Evolutionary conservation across 345 rosid species (phyloP).

Genomic region (Punica granatum): DNA sequence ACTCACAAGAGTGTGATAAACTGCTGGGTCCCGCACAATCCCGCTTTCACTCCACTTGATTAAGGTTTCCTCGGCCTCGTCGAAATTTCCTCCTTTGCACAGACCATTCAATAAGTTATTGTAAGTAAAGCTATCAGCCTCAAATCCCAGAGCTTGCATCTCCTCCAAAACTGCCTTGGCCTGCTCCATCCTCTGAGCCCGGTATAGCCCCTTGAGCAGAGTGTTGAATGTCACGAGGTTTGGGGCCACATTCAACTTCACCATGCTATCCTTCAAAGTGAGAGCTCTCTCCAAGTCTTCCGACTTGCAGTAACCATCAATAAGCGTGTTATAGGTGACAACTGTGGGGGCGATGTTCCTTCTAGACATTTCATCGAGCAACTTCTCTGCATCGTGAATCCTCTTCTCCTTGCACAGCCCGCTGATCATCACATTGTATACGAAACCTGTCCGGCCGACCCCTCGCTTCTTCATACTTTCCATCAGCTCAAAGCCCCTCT

Average conservation of each 20-base stretch:
- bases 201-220: constrained; percentile 53
- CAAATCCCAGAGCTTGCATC: constrained; percentile 57
- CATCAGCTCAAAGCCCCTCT: constrained; percentile 42
- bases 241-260: constrained; percentile 33
- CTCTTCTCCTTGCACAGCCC: constrained; percentile 50
- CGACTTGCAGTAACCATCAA: constrained; percentile 63
- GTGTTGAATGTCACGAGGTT: constrained; percentile 66
- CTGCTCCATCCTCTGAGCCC: constrained; percentile 47
- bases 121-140: constrained; percentile 54
- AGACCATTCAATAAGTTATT: constrained; percentile 53
- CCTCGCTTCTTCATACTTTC: constrained; percentile 45
- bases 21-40: constrained; percentile 39
- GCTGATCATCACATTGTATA: constrained; percentile 56
- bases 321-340: constrained; percentile 61
- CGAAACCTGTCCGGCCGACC: constrained; percentile 38
- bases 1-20: constrained; percentile 51
- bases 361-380: constrained; percentile 57
- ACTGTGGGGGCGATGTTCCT: constrained; percentile 29
- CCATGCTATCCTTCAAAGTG: constrained; percentile 49
- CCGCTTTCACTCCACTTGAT: constrained; percentile 37
- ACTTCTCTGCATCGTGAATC: constrained; percentile 48
- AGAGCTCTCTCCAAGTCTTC: constrained; percentile 45
- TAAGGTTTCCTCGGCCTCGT: constrained; percentile 56
- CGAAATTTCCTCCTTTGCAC: constrained; percentile 55
- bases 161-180: constrained; percentile 45